Base-by-base conservation (phyloP, 164 flowering plant genomes). In the Macadamia tetraphylla region DNA sequence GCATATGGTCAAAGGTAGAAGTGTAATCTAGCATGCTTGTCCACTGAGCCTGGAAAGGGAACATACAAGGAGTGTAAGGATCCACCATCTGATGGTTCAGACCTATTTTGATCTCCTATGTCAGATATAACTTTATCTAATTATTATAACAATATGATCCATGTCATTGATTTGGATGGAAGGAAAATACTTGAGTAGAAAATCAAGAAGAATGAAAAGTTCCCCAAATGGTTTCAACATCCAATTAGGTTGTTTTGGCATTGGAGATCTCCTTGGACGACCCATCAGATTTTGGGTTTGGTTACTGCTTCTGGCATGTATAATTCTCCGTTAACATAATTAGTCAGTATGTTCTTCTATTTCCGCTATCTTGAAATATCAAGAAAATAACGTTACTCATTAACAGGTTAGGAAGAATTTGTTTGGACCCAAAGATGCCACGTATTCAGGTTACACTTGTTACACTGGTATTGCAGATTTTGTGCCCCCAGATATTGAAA, bases 401-500 rank as follows among this genome's bases (percentile, higher is more conserved):
- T 53, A 71, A 70, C 71, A 94, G 98, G 99, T 94, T 61, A 79
- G 99, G 79, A 81, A 67, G 66, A 87, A 79, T 62, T 88, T 94
- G 79, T 88, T 94, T 81, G 97, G 98, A 32, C 84, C 71, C 40
- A 74, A 74, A 52, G 97, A 92, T 6, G 83, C 92, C 17, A 70
- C 71, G 2, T 94, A 92, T 78, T 88, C 98, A 0, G 97, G 85
- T 60, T 94, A 94, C 80, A 92, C 98, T 58, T 94, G 99, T 73
- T 94, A 94, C 76, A 92, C 98, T 29, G 98, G 97, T 17, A 89
- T 94, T 62, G 96, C 97, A 69, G 98, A 92, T 86, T 94, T 90
- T 80, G 85, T 89, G 61, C 99, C 99, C 53, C 86, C 91, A 66
- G 97, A 94, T 76, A 89, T 94, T 74, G 90, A 92, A 60, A 67